phyloP scores from a whole-genome alignment of 768 basidiomycete species.

The Pisolithus sp. region DNA sequence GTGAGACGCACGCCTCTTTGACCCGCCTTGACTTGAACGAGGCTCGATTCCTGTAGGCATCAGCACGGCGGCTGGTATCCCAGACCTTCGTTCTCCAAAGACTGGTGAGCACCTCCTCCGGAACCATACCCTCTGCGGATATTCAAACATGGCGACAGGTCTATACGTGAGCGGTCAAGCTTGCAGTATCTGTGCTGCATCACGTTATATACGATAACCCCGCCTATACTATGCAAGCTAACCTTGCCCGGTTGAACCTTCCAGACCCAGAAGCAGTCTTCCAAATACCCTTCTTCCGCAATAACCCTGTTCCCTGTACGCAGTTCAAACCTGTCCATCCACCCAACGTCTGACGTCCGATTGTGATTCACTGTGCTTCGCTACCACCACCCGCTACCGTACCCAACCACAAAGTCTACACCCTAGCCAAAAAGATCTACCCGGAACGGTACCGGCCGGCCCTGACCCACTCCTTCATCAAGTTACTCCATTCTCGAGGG shows the following conservation, averaged over 20 bases:
- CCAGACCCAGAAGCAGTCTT: constrained; percentile 97
- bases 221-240: constrained; percentile 50
- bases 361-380: background rate
- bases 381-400: background rate
- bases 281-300: constrained; percentile 79
- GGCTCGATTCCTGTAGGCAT: constrained; percentile 39
- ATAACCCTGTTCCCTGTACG: constrained; percentile 73
- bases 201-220: constrained; percentile 18
- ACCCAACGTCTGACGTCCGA: background rate
- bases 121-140: background rate
- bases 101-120: constrained; percentile 55
- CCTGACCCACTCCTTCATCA: constrained; percentile 83
- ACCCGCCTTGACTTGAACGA: background rate
- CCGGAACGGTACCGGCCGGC: constrained; percentile 90
- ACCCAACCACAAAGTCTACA: constrained; percentile 54
- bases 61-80: constrained; percentile 77
- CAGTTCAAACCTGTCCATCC: background rate
- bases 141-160: no score
- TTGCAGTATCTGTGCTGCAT: constrained; percentile 1
- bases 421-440: constrained; percentile 87
- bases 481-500: constrained; percentile 62
- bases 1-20: constrained; percentile 30
- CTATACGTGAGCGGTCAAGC: background rate
- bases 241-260: constrained; percentile 67
- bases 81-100: constrained; percentile 82